Evolutionary conservation across 805 yeast genomes (phyloP).

Genomic region (Jamesozyma piceae): DNA sequence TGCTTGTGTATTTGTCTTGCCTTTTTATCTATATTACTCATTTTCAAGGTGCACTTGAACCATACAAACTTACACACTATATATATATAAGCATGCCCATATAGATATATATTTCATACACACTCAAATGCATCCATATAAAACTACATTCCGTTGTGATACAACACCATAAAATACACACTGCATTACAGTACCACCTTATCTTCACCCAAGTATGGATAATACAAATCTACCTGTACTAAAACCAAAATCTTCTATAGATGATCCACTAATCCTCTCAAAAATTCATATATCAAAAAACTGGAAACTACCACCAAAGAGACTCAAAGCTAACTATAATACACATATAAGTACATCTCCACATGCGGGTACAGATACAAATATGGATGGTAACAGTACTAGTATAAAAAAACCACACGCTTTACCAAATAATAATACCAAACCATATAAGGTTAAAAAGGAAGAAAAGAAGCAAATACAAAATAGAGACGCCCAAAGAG

Average conservation of each 20-base stretch:
- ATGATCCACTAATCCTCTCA: constrained; percentile 4
- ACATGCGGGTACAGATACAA: neutral
- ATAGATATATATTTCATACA: too few relatives aligned
- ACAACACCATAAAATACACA: too few relatives aligned
- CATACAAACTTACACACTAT: too few relatives aligned
- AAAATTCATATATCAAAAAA: constrained; percentile 10
- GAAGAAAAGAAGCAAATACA: constrained; percentile 67
- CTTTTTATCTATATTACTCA: too few relatives aligned
- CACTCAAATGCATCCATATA: too few relatives aligned
- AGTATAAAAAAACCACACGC: neutral
- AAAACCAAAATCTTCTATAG: neutral
- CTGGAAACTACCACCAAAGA: constrained; percentile 18
- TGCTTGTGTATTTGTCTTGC: too few relatives aligned
- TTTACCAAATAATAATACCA: neutral
- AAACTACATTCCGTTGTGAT: too few relatives aligned
- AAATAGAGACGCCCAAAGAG: constrained; percentile 88
- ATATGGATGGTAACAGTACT: neutral
- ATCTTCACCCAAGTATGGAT: neutral
- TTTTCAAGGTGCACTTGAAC: too few relatives aligned
- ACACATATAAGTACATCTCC: neutral
- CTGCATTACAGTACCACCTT: too few relatives aligned
- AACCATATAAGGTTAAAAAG: neutral
- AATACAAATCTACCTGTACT: neutral
- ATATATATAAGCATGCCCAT: too few relatives aligned
- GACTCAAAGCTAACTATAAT: neutral